phyloP scores from a whole-genome alignment of 2,329 filamentous ascomycete genomes.

The Diaporthe vaccinii region DNA sequence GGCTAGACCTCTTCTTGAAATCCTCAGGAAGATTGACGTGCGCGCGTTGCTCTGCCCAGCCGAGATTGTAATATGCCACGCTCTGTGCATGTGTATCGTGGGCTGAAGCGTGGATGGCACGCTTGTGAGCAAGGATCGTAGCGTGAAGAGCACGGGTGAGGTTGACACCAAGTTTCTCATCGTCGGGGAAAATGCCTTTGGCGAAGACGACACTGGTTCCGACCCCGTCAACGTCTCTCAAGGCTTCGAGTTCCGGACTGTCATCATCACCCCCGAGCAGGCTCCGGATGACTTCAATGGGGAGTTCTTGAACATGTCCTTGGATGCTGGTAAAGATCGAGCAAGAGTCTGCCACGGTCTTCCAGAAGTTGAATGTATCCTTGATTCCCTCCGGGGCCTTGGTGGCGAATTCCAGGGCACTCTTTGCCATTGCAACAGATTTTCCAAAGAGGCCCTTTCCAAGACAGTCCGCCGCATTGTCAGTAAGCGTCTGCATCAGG shows the following conservation, averaged over 20 bases:
- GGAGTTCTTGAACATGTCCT: slow-evolving; percentile 73
- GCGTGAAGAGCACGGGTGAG: slow-evolving; percentile 75
- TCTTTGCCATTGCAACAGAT: slow-evolving; percentile 77
- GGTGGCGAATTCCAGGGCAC: slow-evolving; percentile 77
- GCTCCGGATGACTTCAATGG: slow-evolving; percentile 66
- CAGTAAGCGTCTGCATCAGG: slow-evolving; percentile 87
- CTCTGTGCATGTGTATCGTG: slow-evolving; percentile 89
- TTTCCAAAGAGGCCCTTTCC: slow-evolving; percentile 91
- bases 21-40: slow-evolving; percentile 73
- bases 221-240: slow-evolving; percentile 79
- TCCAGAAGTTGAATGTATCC: slow-evolving; percentile 95
- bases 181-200: slow-evolving; percentile 59
- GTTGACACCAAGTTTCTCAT: slow-evolving; percentile 62
- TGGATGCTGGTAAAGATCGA: slow-evolving; percentile 86
- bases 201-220: slow-evolving; percentile 60
- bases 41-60: slow-evolving; percentile 91
- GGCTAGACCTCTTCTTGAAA: slow-evolving; percentile 70
- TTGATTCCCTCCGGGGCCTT: slow-evolving; percentile 71
- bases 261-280: slow-evolving; percentile 70
- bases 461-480: slow-evolving; percentile 82
- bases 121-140: slow-evolving; percentile 87
- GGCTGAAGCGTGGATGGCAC: slow-evolving; percentile 80
- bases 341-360: slow-evolving; percentile 89
- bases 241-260: slow-evolving; percentile 68
- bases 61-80: slow-evolving; percentile 97